Base-by-base conservation (phyloP, 352 stramenopile species). In the Pythium biforme region DNA sequence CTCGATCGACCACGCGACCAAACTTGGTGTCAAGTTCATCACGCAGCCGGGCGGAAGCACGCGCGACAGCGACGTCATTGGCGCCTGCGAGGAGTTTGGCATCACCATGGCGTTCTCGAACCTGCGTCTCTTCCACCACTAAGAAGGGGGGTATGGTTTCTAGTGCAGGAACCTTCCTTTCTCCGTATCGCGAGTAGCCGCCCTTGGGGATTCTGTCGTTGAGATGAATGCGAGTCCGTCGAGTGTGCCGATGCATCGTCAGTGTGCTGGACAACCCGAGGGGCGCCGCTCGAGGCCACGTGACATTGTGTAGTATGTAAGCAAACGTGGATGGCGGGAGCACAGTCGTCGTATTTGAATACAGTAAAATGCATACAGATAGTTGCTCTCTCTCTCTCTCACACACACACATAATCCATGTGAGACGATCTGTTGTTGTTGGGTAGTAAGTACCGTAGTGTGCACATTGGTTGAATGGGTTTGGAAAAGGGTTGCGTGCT, bases 61-160 rank as follows among this genome's bases (percentile, higher is more conserved):
- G 50, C 87, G 84, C 65, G 86, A 94, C 68, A 64, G 61, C 19
- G 95, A 99, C 46, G 98, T 98, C 53, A 92, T 96, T 62, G 66
- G 81, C 33, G 97, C 97, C 39, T 99, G 94, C 69, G 84, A 99
- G 55, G 96, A 99, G 76, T 99, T 99, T 72, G 97, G 94, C 59
- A 99, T 99, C 84, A 94, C 93, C 48, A 99, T 99, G 97, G 97
- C 92, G 54, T 98, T 99, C 72, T 99, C 96, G 34, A 96, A 96
- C 72, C 79, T 99, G 55, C 90, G 98, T 70, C 90, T 99, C 45
- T 99, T 99, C 89, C 97, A 99, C 86, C 98, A 99, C 89, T 99
- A 99, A 75, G 15, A 17, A 4, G 6, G 14, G 5, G 10, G 31
- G 31, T 11, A 10, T 11, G 31, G 31, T 34, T 17, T 40, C 29